These are phyloP conservation scores for Stropharia rugosoannulata DNA, from an alignment of 768 basidiomycete species.

Conservation along the genomic window DNA sequence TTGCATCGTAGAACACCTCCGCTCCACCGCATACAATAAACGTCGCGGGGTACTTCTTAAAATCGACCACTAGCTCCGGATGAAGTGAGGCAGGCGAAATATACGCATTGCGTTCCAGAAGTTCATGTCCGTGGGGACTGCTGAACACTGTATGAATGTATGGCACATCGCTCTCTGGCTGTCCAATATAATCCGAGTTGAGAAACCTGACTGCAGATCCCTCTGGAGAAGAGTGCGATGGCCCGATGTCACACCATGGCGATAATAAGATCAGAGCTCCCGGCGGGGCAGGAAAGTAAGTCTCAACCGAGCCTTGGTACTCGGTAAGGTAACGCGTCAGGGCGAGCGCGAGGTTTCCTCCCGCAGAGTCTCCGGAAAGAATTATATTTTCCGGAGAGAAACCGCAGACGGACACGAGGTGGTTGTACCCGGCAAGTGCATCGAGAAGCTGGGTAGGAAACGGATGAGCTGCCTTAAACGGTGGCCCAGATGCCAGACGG, in stretches of 20 bases:
- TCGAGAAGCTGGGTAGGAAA: constrained; percentile 81
- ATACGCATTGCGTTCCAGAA: constrained; percentile 48
- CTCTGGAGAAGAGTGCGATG: constrained; percentile 18
- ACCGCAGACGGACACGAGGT: constrained; percentile 58
- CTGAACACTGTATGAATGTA: constrained; percentile 42
- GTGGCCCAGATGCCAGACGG: constrained; percentile 52
- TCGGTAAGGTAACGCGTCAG: constrained; percentile 62
- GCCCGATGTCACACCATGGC: constrained; percentile 53
- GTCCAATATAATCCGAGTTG: constrained; percentile 39
- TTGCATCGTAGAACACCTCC: constrained; percentile 57
- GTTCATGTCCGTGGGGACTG: constrained; percentile 45
- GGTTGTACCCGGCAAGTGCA: constrained; percentile 69
- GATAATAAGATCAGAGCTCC: constrained; percentile 52
- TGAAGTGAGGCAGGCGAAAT: constrained; percentile 59
- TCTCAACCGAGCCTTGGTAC: constrained; percentile 32
- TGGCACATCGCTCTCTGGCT: constrained; percentile 8
- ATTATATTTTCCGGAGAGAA: constrained; percentile 63
- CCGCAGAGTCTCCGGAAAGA: constrained; percentile 74
- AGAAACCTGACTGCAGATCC: constrained; percentile 33
- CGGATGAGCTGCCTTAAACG: constrained; percentile 44
- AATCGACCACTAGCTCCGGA: constrained; percentile 34
- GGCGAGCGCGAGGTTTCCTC: constrained; percentile 69
- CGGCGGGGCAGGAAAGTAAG: constrained; percentile 43
- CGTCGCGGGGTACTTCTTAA: constrained; percentile 60
- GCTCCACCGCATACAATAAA: constrained; percentile 59